Evolutionary conservation across 164 flowering plant species (phyloP), one percentile per base, ranked within the genome.

Genomic region (Stephania cephalantha): DNA sequence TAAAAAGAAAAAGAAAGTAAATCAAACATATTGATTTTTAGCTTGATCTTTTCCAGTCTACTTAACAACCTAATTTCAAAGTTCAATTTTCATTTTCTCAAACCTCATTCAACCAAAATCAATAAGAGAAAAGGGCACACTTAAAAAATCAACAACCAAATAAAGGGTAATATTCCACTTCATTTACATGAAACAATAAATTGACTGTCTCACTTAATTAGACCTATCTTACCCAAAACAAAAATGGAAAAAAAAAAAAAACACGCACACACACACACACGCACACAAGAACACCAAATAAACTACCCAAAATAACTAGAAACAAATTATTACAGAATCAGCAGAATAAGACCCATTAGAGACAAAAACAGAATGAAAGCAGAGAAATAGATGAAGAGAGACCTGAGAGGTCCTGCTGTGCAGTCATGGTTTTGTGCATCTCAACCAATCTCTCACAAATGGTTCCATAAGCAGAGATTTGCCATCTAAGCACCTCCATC

Each of bases 381-480:
- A 50, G 35, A 61, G 66, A 64, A 63, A 65, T 29, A 63, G 73
- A 17, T 53, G 75, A 76, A 30, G 42, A 35, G 22, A 61, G 18
- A 87, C 93, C 93, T 46, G 91, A 79, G 18, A 88, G 84, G 77
- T 87, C 90, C 48, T 87, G 90, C 29, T 90, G 92, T n/a, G 90
- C 77, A 65, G 90, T 81, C 70, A 90, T 64, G 58, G 90, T 73
- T 73, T 86, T 89, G 68, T 91, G 95, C 91, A 90, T 84, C 85
- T 89, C 89, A 30, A 90, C 91, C 45, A 94, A 95, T 74, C 85
- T 87, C 50, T 94, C 91, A 74, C 90, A 91, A 63, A 94, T 90
- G 80, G 92, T 81, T n/a, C 91, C 88, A 70, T 91, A 94, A 61
- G 84, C 87, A 46, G 94, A 85, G 70, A 94, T 91, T 83, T 94